Percentiles rank a stretch among this genome's conserved stretches.
phyloP scores from a whole-genome alignment of 2,329 filamentous ascomycete genomes.

The Curvularia verruculosa region DNA sequence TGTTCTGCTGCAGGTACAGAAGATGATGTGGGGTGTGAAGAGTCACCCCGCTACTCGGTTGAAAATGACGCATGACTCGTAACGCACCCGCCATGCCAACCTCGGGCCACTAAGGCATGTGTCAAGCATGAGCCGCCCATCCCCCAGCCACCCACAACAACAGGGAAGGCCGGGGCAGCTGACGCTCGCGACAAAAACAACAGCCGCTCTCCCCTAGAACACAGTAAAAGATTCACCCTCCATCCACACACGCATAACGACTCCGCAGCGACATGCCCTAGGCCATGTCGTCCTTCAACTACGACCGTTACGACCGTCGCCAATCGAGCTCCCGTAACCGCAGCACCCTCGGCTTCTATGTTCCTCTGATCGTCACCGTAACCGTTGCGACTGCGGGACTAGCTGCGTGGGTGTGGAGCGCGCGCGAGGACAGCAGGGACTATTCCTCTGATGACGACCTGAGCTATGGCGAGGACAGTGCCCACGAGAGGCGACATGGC shows the following conservation, averaged over 20 bases:
- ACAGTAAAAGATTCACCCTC: conserved; percentile 17
- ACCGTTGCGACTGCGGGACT: conserved; percentile 85
- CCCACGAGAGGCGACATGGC: conserved; percentile 25
- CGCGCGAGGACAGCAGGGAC: conserved; percentile 77
- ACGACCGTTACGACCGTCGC: conserved; percentile 62
- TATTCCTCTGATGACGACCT: conserved; percentile 60
- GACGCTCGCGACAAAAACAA: conserved; percentile 9
- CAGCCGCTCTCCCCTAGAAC: conserved; percentile 4
- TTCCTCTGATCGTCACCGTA: conserved; percentile 84
- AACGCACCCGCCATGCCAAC: neutral
- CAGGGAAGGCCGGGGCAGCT: conserved; percentile 14
- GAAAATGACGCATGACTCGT: conserved; percentile 26
- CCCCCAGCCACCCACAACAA: conserved; percentile 15
- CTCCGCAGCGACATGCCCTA: conserved; percentile 22
- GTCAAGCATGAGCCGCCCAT: conserved; percentile 9
- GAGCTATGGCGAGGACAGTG: conserved; percentile 52
- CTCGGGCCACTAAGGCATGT: conserved; percentile 10
- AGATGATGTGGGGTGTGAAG: conserved; percentile 14
- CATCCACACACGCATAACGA: conserved; percentile 18
- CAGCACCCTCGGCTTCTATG: conserved; percentile 78
- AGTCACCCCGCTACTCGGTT: conserved; percentile 27
- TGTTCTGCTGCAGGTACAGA: conserved; percentile 20
- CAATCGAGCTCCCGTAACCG: conserved; percentile 60
- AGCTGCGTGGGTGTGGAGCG: conserved; percentile 93
- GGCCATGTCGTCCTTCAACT: conserved; percentile 51